Evolutionary conservation across 371 early-diverging fungal genomes (phyloP).

Genomic region (Lichtheimia ramosa): DNA sequence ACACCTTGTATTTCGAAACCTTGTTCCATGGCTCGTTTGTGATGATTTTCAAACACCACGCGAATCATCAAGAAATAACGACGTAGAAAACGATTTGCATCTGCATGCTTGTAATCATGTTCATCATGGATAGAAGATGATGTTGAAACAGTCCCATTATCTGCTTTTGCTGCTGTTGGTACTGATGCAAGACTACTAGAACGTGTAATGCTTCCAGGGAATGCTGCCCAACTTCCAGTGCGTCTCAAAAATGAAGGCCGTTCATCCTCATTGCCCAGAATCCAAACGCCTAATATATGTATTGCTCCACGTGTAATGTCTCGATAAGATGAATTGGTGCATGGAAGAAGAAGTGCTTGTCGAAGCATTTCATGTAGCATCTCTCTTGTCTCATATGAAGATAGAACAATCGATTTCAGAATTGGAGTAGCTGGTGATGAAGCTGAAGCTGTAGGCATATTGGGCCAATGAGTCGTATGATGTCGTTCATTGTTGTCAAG

Average conservation of each 20-base stretch:
- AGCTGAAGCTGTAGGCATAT: slow-evolving; percentile 32
- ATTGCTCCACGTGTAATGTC: slow-evolving; percentile 71
- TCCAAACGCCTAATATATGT: slow-evolving; percentile 75
- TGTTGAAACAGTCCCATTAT: slow-evolving; percentile 3
- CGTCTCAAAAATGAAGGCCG: slow-evolving; percentile 65
- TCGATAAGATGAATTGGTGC: slow-evolving; percentile 50
- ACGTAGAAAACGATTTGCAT: slow-evolving; percentile 59
- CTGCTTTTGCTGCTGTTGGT: slow-evolving; percentile 8
- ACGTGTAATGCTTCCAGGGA: slow-evolving; percentile 22
- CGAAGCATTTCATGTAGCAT: slow-evolving; percentile 77
- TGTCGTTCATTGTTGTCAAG: slow-evolving; percentile 46
- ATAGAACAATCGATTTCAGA: slow-evolving; percentile 66
- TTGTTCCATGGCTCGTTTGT: slow-evolving; percentile 21
- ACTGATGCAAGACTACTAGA: slow-evolving; percentile 42
- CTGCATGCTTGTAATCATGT: slow-evolving; percentile 30
- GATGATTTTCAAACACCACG: slow-evolving; percentile 47
- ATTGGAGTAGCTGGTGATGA: slow-evolving; percentile 71
- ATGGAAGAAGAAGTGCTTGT: slow-evolving; percentile 67
- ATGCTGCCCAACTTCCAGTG: slow-evolving; percentile 30
- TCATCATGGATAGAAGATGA: slow-evolving; percentile 14
- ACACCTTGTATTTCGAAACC: slow-evolving; percentile 11
- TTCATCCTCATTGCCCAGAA: slow-evolving; percentile 66
- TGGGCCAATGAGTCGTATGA: slow-evolving; percentile 28
- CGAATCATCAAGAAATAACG: slow-evolving; percentile 60
- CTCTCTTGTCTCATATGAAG: slow-evolving; percentile 67